These are phyloP conservation scores for Vicia sativa DNA, from an alignment of 306 rosid genomes.

Conservation along the genomic window DNA sequence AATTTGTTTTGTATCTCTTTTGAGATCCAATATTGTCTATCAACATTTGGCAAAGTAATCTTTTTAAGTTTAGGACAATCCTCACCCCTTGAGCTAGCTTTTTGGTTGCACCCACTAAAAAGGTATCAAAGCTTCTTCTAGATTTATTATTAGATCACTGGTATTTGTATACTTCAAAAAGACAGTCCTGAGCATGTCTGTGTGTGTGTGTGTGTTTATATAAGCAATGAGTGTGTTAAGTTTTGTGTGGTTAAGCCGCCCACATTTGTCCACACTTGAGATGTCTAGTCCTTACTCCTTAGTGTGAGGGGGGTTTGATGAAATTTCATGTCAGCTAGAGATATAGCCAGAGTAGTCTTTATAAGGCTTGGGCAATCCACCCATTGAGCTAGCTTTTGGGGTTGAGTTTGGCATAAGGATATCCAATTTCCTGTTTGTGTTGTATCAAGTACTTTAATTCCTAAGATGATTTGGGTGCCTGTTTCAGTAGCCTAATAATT, in stretches of 20 bases:
- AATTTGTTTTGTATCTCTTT: conserved; percentile 31
- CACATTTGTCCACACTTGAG: not conserved
- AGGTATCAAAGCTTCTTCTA: not conserved
- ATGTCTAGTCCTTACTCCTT: conserved; percentile 1
- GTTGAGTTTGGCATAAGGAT: conserved; percentile 8
- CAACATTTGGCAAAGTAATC: conserved; percentile 9
- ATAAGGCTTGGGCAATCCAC: not conserved
- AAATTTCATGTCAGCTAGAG: not conserved
- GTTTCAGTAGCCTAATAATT: conserved; percentile 34
- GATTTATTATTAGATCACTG: not conserved
- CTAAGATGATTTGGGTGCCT: conserved; percentile 41
- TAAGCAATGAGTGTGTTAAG: not conserved
- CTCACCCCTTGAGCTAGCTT: not conserved
- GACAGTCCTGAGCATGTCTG: not conserved
- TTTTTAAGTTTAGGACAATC: not conserved
- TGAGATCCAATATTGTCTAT: not conserved
- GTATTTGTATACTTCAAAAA: not conserved
- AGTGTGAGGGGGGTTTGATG: conserved; percentile 1
- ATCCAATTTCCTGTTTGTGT: conserved; percentile 30
- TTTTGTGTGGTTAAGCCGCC: not conserved
- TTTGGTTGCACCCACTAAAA: not conserved
- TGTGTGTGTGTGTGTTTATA: not conserved
- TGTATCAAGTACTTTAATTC: conserved; percentile 34
- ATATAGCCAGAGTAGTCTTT: not conserved
- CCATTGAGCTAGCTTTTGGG: not conserved